Evolutionary conservation across 257 asterid genomes (phyloP).

Genomic region (Lantana camara): DNA sequence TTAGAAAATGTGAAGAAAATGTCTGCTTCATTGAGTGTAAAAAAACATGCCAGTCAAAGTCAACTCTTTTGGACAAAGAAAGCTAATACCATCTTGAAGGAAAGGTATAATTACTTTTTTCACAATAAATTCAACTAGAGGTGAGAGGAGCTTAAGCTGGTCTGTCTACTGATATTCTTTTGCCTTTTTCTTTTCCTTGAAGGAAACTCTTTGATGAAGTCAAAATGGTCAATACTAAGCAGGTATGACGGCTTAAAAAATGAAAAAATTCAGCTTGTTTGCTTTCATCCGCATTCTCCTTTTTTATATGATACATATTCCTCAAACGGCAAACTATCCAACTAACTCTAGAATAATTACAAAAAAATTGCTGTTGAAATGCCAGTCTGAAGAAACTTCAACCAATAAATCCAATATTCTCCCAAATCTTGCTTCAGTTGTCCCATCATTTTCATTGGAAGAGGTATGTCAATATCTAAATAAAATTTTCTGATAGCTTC

Average conservation of each 20-base stretch:
- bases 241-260: conserved; percentile 42
- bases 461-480: conserved; percentile 38
- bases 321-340: neutral
- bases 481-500: neutral
- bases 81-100: conserved; percentile 39
- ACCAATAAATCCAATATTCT: conserved; percentile 35
- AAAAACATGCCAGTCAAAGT: conserved; percentile 38
- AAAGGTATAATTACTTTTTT: conserved; percentile 63
- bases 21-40: conserved; percentile 46
- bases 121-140: conserved; percentile 1
- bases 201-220: conserved; percentile 64
- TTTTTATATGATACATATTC: neutral
- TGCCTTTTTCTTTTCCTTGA: conserved; percentile 12
- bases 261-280: neutral
- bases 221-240: conserved; percentile 36
- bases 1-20: conserved; percentile 38
- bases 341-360: conserved; percentile 2
- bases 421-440: conserved; percentile 35
- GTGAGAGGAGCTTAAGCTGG: neutral
- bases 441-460: conserved; percentile 43
- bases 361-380: conserved; percentile 38
- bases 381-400: conserved; percentile 42
- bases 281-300: neutral
- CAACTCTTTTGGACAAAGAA: conserved; percentile 37
- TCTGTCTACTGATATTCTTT: conserved; percentile 21